These are phyloP conservation scores for Huntiella moniliformis DNA, from an alignment of 2,329 filamentous ascomycete species.

Conservation along the genomic window DNA sequence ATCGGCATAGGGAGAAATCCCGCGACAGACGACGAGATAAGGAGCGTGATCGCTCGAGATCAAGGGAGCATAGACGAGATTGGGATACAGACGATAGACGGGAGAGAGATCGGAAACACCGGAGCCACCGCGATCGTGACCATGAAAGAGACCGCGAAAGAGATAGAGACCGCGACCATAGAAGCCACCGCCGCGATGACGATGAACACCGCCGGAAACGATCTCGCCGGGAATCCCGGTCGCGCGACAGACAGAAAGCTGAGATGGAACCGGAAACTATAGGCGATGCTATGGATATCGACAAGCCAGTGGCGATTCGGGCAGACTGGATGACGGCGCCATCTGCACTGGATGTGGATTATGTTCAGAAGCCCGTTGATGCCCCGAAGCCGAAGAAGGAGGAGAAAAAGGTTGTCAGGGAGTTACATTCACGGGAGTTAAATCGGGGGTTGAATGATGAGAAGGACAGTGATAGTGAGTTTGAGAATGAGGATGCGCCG, in stretches of 20 bases:
- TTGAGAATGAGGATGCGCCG: constrained; percentile 29
- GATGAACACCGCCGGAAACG: constrained; percentile 17
- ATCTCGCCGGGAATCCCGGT: constrained; percentile 6
- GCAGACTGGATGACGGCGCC: constrained; percentile 94
- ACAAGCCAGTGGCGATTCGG: constrained; percentile 32
- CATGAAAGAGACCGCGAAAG: constrained; percentile 21
- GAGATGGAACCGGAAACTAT: background rate
- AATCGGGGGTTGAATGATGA: constrained; percentile 39
- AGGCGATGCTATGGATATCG: constrained; percentile 11
- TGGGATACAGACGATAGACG: constrained; percentile 21
- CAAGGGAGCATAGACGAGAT: constrained; percentile 15
- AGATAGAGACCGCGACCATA: constrained; percentile 14
- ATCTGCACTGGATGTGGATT: constrained; percentile 66
- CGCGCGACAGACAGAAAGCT: background rate
- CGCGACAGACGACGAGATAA: background rate
- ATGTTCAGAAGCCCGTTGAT: constrained; percentile 43
- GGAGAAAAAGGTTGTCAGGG: constrained; percentile 33
- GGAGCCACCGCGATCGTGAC: constrained; percentile 16
- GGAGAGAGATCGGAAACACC: constrained; percentile 15
- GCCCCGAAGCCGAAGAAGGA: constrained; percentile 36
- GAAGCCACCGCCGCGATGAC: constrained; percentile 16
- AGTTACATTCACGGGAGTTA: constrained; percentile 63
- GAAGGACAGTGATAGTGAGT: constrained; percentile 30
- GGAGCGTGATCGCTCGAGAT: constrained; percentile 13
- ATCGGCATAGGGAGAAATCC: constrained; percentile 15